Base-by-base conservation (phyloP, 2,329 filamentous ascomycete species). In the Ophiocordyceps camponoti-leonardi region DNA sequence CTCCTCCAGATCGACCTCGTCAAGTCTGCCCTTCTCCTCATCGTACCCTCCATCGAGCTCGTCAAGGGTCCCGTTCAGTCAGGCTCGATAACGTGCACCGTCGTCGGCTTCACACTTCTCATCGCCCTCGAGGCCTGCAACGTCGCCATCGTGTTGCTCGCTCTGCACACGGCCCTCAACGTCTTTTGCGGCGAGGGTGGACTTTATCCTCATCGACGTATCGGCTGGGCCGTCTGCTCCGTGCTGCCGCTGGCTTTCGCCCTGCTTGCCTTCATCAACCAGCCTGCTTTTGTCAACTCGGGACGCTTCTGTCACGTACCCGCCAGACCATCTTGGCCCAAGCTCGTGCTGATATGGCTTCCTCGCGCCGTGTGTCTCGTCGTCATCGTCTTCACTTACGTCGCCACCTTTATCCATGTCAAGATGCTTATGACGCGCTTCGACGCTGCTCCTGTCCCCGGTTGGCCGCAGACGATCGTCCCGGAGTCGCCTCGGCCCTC, bases 301-400 rank as follows among this genome's bases (percentile, higher is more conserved):
- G 80, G 79, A 2, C 73, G 77, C 19, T 82, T 79, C 53, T 90
- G 84, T 58, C 81, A 80, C 49, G 66, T 88, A 3, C 81, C 83
- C 0, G 65, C 74, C 16, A 67, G 73, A 4, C 79, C 81, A 0
- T 69, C 71, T 49, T 88, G 83, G 84, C 80, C 81, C 50, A 70
- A 78, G 41, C 64, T 81, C 16, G 77, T 73, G 0, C 65, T 88
- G 2, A 73, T 74, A 47, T 90, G 84, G 83, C 69, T 83, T 8
- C 84, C 83, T 33, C 72, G 83, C 44, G 86, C 86, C 50, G 51
- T 83, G 33, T 78, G 86, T 44, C 75, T 83, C 51, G 55, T 71
- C 10, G 64, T 72, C 23, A 81, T 88, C 50, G 61, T 85, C 31
- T 58, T 67, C 26, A 73, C 83, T 2, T 85, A 86, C 43, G 64